A percentile compares a stretch with the other conserved stretches of the same genome.
These are phyloP conservation scores for Ascochyta rabiei DNA, from an alignment of 2,329 filamentous ascomycete species.

Conservation along the genomic window DNA sequence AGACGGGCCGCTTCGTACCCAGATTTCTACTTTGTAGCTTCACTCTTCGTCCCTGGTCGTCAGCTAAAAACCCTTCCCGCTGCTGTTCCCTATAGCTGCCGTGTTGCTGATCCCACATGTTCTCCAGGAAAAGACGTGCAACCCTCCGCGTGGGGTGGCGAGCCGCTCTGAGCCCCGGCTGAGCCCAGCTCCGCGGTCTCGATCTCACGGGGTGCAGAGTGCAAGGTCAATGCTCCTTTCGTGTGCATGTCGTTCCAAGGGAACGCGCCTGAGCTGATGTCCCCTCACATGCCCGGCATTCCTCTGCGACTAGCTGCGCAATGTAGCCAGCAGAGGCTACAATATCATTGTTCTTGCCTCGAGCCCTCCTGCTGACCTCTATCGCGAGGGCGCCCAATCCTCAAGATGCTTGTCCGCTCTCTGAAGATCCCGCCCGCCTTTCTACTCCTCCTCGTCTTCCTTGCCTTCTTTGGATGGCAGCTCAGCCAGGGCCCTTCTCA, in stretches of 20 bases:
- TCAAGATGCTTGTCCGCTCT: conserved; percentile 39
- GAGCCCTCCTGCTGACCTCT: neutral
- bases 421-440: conserved; percentile 31
- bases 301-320: conserved; percentile 20
- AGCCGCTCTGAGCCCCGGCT: neutral
- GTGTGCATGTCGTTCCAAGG: conserved; percentile 11
- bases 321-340: conserved; percentile 18
- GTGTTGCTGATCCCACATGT: neutral
- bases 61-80: neutral
- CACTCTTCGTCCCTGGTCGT: neutral
- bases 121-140: neutral
- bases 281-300: conserved; percentile 29
- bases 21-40: neutral
- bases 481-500: conserved; percentile 31
- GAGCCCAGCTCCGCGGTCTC: conserved; percentile 8
- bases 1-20: conserved; percentile 3
- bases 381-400: neutral
- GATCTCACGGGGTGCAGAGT: conserved; percentile 7
- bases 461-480: conserved; percentile 41
- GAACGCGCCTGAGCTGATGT: conserved; percentile 17
- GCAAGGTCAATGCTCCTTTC: neutral
- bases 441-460: conserved; percentile 35
- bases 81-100: neutral
- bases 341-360: neutral
- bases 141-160: neutral